Conservation (phyloP, 2,329 filamentous ascomycete genomes). For the Xylaria sp. region DNA sequence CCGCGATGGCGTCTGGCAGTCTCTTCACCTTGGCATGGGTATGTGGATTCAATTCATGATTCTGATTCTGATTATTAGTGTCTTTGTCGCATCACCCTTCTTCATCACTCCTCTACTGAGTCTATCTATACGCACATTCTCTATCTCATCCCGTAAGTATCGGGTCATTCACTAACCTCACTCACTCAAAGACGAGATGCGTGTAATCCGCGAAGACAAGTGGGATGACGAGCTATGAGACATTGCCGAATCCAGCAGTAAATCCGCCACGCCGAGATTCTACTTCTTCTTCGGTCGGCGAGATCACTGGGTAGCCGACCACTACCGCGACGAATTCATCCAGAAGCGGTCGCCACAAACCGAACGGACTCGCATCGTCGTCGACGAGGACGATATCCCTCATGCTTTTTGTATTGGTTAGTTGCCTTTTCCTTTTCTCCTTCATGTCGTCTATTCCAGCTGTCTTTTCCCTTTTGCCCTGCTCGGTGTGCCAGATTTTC, state of each 20-base stretch:
- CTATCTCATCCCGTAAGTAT: neutral
- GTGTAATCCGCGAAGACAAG: constrained; percentile 60
- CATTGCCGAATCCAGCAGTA: constrained; percentile 38
- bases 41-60: neutral
- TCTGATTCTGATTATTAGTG: too few species aligned
- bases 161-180: neutral
- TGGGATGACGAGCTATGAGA: constrained; percentile 68
- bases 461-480: neutral
- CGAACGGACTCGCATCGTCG: constrained; percentile 53
- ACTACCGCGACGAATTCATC: constrained; percentile 63
- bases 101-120: neutral
- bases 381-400: constrained; percentile 62
- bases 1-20: constrained; percentile 63
- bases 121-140: too few species aligned
- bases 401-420: constrained; percentile 67
- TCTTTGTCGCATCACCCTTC: neutral
- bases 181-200: constrained; percentile 55
- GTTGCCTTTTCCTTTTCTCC: constrained; percentile 31
- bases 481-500: too few species aligned
- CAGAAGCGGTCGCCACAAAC: constrained; percentile 42
- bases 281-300: constrained; percentile 64
- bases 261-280: constrained; percentile 51
- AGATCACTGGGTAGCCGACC: constrained; percentile 67
- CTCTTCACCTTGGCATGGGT: constrained; percentile 60
- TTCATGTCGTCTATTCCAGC: neutral